Base-by-base conservation (phyloP, 345 rosid species). In the Eucalyptus erythrocorys region DNA sequence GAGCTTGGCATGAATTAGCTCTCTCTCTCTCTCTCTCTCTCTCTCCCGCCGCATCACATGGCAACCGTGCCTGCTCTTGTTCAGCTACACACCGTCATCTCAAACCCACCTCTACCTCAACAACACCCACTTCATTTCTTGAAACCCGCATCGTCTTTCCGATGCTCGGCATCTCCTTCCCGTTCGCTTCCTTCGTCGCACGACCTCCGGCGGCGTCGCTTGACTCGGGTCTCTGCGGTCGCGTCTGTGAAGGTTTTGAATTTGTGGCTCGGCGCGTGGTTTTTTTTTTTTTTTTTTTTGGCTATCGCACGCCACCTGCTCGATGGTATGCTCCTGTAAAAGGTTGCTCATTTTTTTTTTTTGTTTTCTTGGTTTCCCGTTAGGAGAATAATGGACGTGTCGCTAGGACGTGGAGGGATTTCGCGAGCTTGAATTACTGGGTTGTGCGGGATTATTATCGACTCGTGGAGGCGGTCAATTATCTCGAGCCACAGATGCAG, bases 391-490 rank as follows among this genome's bases (percentile, higher is more conserved):
- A 93, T 92, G 91, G 93, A 48, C 87, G 90, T 88, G 66, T 95
- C 85, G 93, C 88, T 68, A 93, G 91, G 93, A 92, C 88, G 90
- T 87, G 93, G 87, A 91, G 92, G 91, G 94, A 95, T 90, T 88
- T 93, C 86, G 89, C 93, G 81, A 96, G 97, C 91, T 90, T 96
- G 92, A 97, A 97, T 88, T 88, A 93, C 92, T 97, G 99, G 99
- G 97, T 96, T 90, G 98, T 96, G 89, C 93, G 92, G 88, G 99
- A 97, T 88, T 97, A 97, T 88, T 92, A 92, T 89, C 99, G 97
- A 59, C 95, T 97, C 6, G 99, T 95, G 87, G 93, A 92, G 37
- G 92, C 95, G 21, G 98, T 97, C 68, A 97, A 94, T 89, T 92
- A 90, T 55, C 16, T 96, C 42, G 99, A 96, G 92, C 93, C 91